phyloP scores from a whole-genome alignment of 306 rosid species.

The Luffa acutangula region DNA sequence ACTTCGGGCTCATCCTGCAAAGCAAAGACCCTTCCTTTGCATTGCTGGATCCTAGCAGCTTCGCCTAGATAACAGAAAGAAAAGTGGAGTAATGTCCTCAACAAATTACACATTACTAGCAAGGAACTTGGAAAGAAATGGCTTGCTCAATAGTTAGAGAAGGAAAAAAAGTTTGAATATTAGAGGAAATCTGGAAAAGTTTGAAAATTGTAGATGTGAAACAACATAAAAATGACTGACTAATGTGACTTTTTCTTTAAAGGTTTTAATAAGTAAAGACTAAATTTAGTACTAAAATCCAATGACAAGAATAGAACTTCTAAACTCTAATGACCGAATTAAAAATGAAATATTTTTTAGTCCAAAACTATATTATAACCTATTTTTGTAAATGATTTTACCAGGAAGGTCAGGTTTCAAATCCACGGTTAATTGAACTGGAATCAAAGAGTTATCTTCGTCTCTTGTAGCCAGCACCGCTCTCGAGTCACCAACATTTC shows the following conservation, averaged over 20 bases:
- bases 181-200: background rate
- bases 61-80: constrained; percentile 25
- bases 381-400: background rate
- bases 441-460: constrained; percentile 23
- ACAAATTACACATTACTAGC: background rate
- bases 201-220: background rate
- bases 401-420: constrained; percentile 53
- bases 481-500: constrained; percentile 48
- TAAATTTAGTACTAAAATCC: background rate
- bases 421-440: constrained; percentile 39
- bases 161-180: background rate
- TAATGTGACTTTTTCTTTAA: background rate
- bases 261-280: background rate
- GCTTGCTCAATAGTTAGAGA: background rate
- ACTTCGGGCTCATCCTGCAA: constrained; percentile 56
- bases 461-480: constrained; percentile 43
- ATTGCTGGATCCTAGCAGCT: constrained; percentile 47
- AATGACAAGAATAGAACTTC: background rate
- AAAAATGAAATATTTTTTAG: background rate
- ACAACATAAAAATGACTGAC: background rate
- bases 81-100: background rate
- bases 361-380: background rate
- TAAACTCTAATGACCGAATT: background rate
- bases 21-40: constrained; percentile 53
- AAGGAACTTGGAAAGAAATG: background rate